These are phyloP conservation scores for Rhodomyrtus tomentosa DNA, from an alignment of 345 rosid genomes.

Conservation along the genomic window DNA sequence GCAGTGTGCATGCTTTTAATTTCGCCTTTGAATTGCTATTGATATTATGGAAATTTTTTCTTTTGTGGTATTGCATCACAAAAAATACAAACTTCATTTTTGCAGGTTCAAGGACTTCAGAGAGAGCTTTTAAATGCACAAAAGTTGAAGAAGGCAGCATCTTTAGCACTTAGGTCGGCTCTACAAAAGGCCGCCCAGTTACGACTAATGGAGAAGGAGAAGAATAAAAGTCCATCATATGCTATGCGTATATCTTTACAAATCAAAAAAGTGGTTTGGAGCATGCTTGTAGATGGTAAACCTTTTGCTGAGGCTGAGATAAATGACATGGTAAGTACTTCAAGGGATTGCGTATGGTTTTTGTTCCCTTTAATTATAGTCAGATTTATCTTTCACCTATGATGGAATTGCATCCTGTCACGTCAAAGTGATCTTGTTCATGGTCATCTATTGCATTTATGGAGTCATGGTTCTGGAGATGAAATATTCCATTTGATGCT, in stretches of 20 bases:
- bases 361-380: neutral
- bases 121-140: slow-evolving; percentile 67
- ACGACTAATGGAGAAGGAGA: slow-evolving; percentile 89
- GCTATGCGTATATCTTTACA: slow-evolving; percentile 96
- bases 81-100: neutral
- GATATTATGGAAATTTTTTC: neutral
- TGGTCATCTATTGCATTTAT: neutral
- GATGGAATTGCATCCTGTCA: neutral
- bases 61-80: neutral
- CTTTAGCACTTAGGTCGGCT: slow-evolving; percentile 59
- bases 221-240: slow-evolving; percentile 93
- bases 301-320: slow-evolving; percentile 99
- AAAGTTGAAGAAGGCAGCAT: slow-evolving; percentile 70
- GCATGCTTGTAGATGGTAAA: slow-evolving; percentile 96
- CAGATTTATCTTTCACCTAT: neutral
- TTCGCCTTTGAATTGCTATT: neutral
- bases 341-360: slow-evolving; percentile 2
- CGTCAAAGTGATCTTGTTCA: neutral
- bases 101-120: slow-evolving; percentile 78
- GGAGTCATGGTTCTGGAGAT: neutral
- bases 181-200: slow-evolving; percentile 91
- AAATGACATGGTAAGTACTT: slow-evolving; percentile 77
- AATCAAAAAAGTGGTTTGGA: slow-evolving; percentile 88
- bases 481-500: neutral
- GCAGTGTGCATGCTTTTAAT: neutral